These are phyloP conservation scores for Citrus cavaleriei DNA, from an alignment of 345 rosid species.

Conservation along the genomic window DNA sequence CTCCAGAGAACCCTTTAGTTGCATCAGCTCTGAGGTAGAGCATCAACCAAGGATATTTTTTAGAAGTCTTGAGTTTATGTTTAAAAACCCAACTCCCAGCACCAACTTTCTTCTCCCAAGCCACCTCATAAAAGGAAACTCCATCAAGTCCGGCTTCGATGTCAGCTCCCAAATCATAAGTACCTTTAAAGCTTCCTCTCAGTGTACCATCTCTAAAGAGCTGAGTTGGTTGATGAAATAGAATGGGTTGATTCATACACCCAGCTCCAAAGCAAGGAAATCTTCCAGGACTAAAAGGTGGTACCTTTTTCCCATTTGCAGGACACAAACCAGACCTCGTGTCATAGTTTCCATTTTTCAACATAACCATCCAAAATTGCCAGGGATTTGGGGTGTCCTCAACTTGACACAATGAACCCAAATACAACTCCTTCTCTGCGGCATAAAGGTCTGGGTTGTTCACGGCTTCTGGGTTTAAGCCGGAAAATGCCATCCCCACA, in stretches of 20 bases:
- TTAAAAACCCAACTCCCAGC: slow-evolving; percentile 69
- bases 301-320: slow-evolving; percentile 48
- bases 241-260: slow-evolving; percentile 80
- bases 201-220: slow-evolving; percentile 47
- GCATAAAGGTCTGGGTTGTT: slow-evolving; percentile 59
- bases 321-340: slow-evolving; percentile 62
- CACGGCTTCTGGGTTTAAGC: slow-evolving; percentile 25
- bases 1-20: slow-evolving; percentile 66
- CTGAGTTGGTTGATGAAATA: slow-evolving; percentile 51
- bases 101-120: slow-evolving; percentile 73
- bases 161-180: slow-evolving; percentile 55
- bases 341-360: slow-evolving; percentile 86
- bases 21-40: slow-evolving; percentile 91
- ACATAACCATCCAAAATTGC: slow-evolving; percentile 93
- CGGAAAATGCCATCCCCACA: slow-evolving; percentile 35
- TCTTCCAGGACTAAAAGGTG: slow-evolving; percentile 41
- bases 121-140: slow-evolving; percentile 54
- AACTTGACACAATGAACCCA: slow-evolving; percentile 70
- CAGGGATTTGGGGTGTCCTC: slow-evolving; percentile 58
- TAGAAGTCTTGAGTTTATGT: slow-evolving; percentile 64
- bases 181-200: slow-evolving; percentile 75
- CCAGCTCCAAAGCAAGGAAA: slow-evolving; percentile 80
- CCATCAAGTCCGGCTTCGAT: slow-evolving; percentile 14
- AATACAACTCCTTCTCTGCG: slow-evolving; percentile 60
- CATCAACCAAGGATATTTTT: slow-evolving; percentile 87